Percentiles rank a stretch among this genome's conserved stretches.
Evolutionary conservation across 2,329 filamentous ascomycete species (phyloP).

Genomic region (Ascomycota sp.): DNA sequence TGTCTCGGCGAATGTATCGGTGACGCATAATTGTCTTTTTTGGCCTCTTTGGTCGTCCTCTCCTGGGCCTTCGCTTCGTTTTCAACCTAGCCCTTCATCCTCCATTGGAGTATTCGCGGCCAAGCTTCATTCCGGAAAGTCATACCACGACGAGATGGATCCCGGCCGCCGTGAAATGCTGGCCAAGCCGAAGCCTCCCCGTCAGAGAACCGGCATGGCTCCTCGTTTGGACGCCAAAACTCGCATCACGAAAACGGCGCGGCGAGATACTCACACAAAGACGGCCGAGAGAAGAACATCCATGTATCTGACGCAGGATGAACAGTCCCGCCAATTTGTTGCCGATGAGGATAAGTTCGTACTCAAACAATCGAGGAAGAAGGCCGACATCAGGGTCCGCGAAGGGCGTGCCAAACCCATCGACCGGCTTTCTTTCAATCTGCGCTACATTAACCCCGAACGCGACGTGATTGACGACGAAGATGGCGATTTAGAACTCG

Average conservation of each 20-base stretch:
- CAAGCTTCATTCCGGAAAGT: neutral
- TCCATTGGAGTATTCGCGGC: neutral
- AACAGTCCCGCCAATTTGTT: constrained; percentile 66
- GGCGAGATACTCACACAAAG: constrained; percentile 9
- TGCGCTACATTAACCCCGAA: constrained; percentile 72
- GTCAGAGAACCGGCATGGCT: constrained; percentile 28
- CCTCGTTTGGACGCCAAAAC: constrained; percentile 33
- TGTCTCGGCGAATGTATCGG: too few relatives aligned
- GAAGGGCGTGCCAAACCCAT: constrained; percentile 81
- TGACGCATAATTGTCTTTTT: too few relatives aligned
- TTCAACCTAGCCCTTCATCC: too few relatives aligned
- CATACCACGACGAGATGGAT: constrained; percentile 21
- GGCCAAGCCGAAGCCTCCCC: constrained; percentile 20
- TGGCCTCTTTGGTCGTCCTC: too few relatives aligned
- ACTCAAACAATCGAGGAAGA: constrained; percentile 91
- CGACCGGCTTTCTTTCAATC: constrained; percentile 79
- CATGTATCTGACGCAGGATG: constrained; percentile 48
- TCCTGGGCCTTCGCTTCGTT: too few relatives aligned
- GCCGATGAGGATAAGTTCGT: constrained; percentile 93
- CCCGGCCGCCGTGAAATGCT: constrained; percentile 35
- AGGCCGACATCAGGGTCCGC: constrained; percentile 83
- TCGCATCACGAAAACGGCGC: constrained; percentile 33
- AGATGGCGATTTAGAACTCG: constrained; percentile 50
- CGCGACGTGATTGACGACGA: constrained; percentile 74
- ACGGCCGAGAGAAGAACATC: constrained; percentile 11